Conservation (phyloP, 352 stramenopile species). For the Blastocystis sp. region DNA sequence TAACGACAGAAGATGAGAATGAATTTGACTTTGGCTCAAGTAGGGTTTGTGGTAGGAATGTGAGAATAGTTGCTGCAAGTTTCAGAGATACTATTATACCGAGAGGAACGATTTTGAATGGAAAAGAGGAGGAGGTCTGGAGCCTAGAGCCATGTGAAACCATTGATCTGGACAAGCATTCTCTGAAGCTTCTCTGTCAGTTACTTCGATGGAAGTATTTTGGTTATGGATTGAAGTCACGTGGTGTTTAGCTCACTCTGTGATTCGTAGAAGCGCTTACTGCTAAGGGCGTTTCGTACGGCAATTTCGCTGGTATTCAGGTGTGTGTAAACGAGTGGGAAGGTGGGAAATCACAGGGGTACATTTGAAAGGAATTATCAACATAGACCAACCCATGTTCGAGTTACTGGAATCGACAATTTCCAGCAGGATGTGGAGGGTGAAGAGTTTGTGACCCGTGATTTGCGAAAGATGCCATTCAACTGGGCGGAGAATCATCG, state of each 20-base stretch:
- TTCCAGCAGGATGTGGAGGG: not conserved
- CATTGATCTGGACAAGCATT: not conserved
- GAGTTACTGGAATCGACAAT: not conserved
- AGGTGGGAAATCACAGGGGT: not conserved
- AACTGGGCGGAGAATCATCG: not conserved
- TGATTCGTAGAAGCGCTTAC: not conserved
- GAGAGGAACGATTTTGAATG: not conserved
- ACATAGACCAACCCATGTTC: not conserved
- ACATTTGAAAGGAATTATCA: not conserved
- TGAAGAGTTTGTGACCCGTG: not conserved
- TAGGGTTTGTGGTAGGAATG: not conserved
- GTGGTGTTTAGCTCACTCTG: not conserved
- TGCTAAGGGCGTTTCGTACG: not conserved
- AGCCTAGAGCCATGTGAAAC: not conserved
- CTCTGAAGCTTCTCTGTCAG: slow-evolving; percentile 23
- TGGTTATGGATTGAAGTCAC: not conserved
- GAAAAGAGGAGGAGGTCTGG: not conserved
- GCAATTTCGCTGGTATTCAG: not conserved
- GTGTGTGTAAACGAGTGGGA: slow-evolving; percentile 28
- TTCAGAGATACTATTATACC: not conserved
- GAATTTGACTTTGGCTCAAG: not conserved
- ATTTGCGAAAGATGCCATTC: not conserved
- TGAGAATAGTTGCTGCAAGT: not conserved
- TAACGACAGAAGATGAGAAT: not conserved
- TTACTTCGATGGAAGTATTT: slow-evolving; percentile 23